A percentile compares a stretch with the other conserved stretches of the same genome.
Evolutionary conservation across 768 basidiomycete species (phyloP).

Genomic region (Tulasnella sp.): DNA sequence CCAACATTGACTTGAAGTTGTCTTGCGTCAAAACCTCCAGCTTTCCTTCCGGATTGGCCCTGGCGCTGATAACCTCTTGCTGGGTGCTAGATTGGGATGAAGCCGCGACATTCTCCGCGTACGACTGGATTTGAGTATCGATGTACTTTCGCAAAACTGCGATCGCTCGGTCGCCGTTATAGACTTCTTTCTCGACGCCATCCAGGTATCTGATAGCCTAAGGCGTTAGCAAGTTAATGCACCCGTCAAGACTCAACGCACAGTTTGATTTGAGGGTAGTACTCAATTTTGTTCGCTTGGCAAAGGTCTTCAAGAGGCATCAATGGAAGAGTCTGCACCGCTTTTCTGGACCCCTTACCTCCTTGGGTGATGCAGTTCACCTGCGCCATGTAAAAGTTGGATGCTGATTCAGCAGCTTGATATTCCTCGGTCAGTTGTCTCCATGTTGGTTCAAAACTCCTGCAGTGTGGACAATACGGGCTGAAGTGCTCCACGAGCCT

Average conservation of each 20-base stretch:
- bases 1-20: conserved; percentile 42
- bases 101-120: background rate
- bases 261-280: conserved; percentile 70
- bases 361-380: conserved; percentile 73
- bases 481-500: conserved; percentile 84
- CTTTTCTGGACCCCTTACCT: conserved; percentile 41
- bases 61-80: conserved; percentile 22
- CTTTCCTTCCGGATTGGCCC: conserved; percentile 35
- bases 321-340: background rate
- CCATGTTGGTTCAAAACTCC: conserved; percentile 76
- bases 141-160: conserved; percentile 52
- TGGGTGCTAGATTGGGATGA: conserved; percentile 11
- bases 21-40: conserved; percentile 39
- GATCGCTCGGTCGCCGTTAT: conserved; percentile 46
- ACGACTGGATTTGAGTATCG: conserved; percentile 32
- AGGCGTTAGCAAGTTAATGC: background rate
- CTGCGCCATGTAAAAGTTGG: conserved; percentile 60
- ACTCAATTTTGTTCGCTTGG: conserved; percentile 52
- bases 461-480: conserved; percentile 77
- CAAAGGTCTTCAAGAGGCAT: conserved; percentile 58
- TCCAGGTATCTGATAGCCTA: conserved; percentile 36
- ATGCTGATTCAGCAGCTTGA: conserved; percentile 37
- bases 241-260: conserved; percentile 32
- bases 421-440: conserved; percentile 44
- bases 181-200: conserved; percentile 54